These are phyloP conservation scores for Phlebiopsis flavidoalba DNA, from an alignment of 768 basidiomycete species.

Conservation along the genomic window DNA sequence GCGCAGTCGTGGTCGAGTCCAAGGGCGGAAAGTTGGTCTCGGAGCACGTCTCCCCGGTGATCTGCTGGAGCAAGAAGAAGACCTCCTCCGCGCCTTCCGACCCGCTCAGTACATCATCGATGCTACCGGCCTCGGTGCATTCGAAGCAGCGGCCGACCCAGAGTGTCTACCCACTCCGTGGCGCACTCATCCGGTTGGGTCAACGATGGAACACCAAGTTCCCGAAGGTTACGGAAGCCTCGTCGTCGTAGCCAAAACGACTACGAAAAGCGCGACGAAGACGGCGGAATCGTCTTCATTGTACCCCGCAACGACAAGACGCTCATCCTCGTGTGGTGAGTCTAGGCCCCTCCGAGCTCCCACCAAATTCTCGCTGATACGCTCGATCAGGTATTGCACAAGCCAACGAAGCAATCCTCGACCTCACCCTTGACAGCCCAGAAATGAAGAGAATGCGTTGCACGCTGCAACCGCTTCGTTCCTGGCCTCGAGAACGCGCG, in stretches of 20 bases:
- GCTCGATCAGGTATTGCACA: constrained; percentile 13
- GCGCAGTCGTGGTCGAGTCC: constrained; percentile 14
- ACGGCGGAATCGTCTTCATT: constrained; percentile 27
- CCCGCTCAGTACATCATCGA: constrained; percentile 30
- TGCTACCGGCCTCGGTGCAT: constrained; percentile 29
- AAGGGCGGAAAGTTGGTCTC: constrained; percentile 29
- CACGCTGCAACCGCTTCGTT: constrained; percentile 15
- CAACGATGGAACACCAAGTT: constrained; percentile 32
- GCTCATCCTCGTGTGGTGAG: constrained; percentile 26
- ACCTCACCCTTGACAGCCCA: constrained; percentile 17
- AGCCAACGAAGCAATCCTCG: constrained; percentile 13
- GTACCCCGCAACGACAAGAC: constrained; percentile 29
- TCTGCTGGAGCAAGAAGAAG: constrained; percentile 21
- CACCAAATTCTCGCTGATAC: not conserved
- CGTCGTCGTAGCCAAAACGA: constrained; percentile 30
- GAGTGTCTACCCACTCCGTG: constrained; percentile 32
- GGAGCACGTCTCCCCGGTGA: constrained; percentile 27
- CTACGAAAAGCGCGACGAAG: constrained; percentile 22
- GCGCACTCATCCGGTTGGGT: constrained; percentile 26
- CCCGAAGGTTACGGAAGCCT: constrained; percentile 28
- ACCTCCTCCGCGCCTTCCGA: constrained; percentile 21
- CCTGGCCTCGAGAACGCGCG: constrained; percentile 14
- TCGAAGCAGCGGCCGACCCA: constrained; percentile 29
- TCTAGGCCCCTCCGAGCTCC: not conserved
- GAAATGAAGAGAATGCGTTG: constrained; percentile 16